Percentiles rank a stretch among this genome's conserved stretches.
These are phyloP conservation scores for Trypanosoma avium DNA, from an alignment of 208 protist species.

Conservation along the genomic window DNA sequence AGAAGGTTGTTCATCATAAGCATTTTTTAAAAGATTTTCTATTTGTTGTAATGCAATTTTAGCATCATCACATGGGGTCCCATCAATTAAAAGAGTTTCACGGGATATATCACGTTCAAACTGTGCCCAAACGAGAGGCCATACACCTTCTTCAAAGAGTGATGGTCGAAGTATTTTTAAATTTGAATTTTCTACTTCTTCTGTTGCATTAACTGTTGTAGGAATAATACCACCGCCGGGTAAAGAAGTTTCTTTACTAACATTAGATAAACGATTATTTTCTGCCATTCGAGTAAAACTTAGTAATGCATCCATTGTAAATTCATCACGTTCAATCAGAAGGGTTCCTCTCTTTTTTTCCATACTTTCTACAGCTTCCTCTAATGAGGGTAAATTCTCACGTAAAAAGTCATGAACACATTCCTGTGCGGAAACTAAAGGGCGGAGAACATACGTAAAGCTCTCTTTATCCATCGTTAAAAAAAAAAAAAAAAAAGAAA, in stretches of 20 bases:
- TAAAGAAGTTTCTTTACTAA: neutral
- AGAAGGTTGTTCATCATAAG: constrained; percentile 12
- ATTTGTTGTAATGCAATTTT: constrained; percentile 11
- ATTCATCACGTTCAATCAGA: constrained; percentile 13
- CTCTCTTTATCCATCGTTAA: constrained; percentile 18
- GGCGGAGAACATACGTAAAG: constrained; percentile 22
- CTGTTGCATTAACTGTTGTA: neutral
- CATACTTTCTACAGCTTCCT: constrained; percentile 3
- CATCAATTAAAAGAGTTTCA: constrained; percentile 22
- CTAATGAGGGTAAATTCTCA: constrained; percentile 18
- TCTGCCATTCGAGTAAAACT: neutral
- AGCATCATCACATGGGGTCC: neutral
- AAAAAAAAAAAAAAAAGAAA: constrained; percentile 26
- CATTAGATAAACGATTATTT: neutral
- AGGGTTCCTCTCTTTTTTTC: constrained; percentile 17
- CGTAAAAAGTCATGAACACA: constrained; percentile 8
- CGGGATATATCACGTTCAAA: constrained; percentile 26
- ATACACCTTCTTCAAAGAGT: constrained; percentile 8
- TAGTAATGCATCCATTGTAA: constrained; percentile 13
- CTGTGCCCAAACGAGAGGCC: constrained; percentile 26
- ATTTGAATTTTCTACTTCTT: too few relatives aligned
- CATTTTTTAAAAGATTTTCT: constrained; percentile 8
- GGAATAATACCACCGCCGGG: constrained; percentile 3
- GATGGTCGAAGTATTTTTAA: neutral
- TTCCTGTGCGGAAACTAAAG: constrained; percentile 2